These are phyloP conservation scores for Xylogone sp. DNA, from an alignment of 2,329 filamentous ascomycete genomes.

Conservation along the genomic window DNA sequence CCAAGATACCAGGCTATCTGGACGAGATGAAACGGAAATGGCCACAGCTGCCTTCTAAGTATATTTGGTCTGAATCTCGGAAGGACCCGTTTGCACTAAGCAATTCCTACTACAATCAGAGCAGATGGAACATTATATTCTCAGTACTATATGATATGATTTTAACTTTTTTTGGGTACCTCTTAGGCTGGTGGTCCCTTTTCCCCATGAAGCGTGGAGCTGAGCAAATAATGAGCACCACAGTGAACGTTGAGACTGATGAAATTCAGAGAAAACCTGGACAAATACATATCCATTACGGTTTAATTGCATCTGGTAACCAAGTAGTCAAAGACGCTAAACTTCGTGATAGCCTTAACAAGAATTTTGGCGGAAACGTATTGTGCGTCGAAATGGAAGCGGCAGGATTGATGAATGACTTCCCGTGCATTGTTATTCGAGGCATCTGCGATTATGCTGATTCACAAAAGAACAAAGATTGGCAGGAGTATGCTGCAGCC, in stretches of 20 bases:
- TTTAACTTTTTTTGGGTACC: too few species aligned
- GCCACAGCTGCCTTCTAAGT: constrained; percentile 1
- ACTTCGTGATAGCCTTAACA: background rate
- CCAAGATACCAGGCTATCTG: constrained; percentile 5
- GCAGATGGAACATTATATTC: background rate
- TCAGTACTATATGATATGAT: too few species aligned
- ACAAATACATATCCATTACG: constrained; percentile 21
- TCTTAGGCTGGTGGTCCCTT: too few species aligned
- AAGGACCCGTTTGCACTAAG: constrained; percentile 4
- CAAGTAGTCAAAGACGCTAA: background rate
- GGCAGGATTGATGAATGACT: constrained; percentile 4
- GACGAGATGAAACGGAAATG: constrained; percentile 5
- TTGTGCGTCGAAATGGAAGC: constrained; percentile 8
- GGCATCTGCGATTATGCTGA: constrained; percentile 12
- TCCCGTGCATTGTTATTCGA: constrained; percentile 9
- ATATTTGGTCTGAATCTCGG: constrained; percentile 1
- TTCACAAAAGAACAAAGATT: constrained; percentile 7
- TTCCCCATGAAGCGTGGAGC: too few species aligned
- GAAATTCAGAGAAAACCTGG: constrained; percentile 12
- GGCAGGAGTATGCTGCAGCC: constrained; percentile 7
- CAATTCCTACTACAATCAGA: constrained; percentile 2
- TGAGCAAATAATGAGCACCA: constrained; percentile 5
- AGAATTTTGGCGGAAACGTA: background rate
- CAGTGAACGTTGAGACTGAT: constrained; percentile 14
- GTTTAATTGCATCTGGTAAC: constrained; percentile 24